Conservation (phyloP, 495 filamentous ascomycete genomes). For the Entonaema liquescens region DNA sequence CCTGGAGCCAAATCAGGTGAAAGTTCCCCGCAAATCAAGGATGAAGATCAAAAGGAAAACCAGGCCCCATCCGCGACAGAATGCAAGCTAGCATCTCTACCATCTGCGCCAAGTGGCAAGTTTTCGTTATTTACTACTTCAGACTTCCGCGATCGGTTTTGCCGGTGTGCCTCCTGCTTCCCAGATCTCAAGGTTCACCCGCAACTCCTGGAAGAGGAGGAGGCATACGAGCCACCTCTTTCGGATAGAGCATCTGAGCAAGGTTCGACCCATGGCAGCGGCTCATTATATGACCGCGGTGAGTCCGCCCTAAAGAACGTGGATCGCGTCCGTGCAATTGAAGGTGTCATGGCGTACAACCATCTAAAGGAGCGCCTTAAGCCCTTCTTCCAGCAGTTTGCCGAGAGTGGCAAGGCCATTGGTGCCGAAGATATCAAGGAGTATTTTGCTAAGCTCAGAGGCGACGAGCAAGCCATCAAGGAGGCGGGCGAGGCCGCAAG, state of each 20-base stretch:
- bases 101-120: slow-evolving; percentile 58
- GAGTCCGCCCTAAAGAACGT: slow-evolving; percentile 89
- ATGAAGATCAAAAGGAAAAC: slow-evolving; percentile 40
- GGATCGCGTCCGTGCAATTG: slow-evolving; percentile 90
- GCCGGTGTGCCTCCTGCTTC: slow-evolving; percentile 83
- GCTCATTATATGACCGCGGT: slow-evolving; percentile 85
- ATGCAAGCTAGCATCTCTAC: slow-evolving; percentile 60
- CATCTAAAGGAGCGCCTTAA: slow-evolving; percentile 93
- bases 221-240: slow-evolving; percentile 87
- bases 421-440: slow-evolving; percentile 93
- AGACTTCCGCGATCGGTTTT: slow-evolving; percentile 77
- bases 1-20: slow-evolving; percentile 17
- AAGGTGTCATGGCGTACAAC: slow-evolving; percentile 97
- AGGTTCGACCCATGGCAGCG: slow-evolving; percentile 61
- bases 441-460: slow-evolving; percentile 92
- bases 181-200: slow-evolving; percentile 72
- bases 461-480: slow-evolving; percentile 72
- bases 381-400: slow-evolving; percentile 90
- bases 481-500: slow-evolving; percentile 57
- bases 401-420: slow-evolving; percentile 84
- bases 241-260: slow-evolving; percentile 59
- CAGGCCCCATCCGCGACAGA: slow-evolving; percentile 24
- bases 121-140: slow-evolving; percentile 84
- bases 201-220: slow-evolving; percentile 91
- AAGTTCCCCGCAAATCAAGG: slow-evolving; percentile 31